Percentiles rank a stretch among this genome's conserved stretches.
phyloP scores from a whole-genome alignment of 805 yeast genomes.

The Candida tallmaniae region DNA sequence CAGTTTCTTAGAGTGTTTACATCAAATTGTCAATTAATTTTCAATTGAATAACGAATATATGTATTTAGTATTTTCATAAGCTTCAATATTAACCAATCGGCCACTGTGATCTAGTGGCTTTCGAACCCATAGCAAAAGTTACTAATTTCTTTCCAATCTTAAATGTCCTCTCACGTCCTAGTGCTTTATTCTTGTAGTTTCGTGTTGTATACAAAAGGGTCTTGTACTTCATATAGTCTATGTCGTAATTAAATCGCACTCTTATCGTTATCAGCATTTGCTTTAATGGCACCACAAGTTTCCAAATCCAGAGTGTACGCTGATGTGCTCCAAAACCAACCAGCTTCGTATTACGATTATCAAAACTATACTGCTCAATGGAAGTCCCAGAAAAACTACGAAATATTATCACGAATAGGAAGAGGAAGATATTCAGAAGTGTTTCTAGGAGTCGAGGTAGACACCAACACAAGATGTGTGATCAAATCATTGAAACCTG shows the following conservation, averaged over 20 bases:
- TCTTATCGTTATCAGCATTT: neutral
- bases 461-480: constrained; percentile 62
- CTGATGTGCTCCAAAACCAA: constrained; percentile 64
- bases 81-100: no score
- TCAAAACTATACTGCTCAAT: constrained; percentile 49
- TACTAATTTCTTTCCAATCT: no score
- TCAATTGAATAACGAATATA: no score
- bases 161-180: no score
- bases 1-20: no score
- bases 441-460: constrained; percentile 77
- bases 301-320: constrained; percentile 51
- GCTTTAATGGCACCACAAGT: constrained; percentile 5
- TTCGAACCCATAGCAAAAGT: no score
- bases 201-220: no score
- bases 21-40: no score
- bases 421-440: constrained; percentile 94
- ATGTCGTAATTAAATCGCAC: neutral
- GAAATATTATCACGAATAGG: constrained; percentile 85
- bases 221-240: no score
- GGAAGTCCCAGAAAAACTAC: constrained; percentile 47
- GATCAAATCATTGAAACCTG: constrained; percentile 88
- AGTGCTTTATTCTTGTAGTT: no score
- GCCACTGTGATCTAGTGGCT: no score
- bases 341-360: constrained; percentile 84
- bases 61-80: no score